phyloP scores from a whole-genome alignment of 2,329 filamentous ascomycete genomes.

The Aspergillus japonicus region DNA sequence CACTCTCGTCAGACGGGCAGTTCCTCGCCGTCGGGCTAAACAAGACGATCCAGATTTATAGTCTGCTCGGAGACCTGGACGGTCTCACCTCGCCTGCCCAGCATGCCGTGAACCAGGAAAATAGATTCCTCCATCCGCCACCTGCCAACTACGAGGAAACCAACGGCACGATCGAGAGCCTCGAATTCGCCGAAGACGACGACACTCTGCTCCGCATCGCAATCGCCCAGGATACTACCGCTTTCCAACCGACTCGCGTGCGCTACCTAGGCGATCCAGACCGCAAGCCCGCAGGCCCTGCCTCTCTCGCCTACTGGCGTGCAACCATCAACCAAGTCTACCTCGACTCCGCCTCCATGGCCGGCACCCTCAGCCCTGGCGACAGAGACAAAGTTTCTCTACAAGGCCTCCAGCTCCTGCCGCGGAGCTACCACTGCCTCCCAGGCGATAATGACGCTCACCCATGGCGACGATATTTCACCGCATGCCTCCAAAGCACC shows the following conservation, averaged over 20 bases:
- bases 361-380: slow-evolving; percentile 10
- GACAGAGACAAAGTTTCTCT: slow-evolving; percentile 15
- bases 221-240: slow-evolving; percentile 19
- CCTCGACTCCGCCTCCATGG: slow-evolving; percentile 22
- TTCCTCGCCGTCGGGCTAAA: slow-evolving; percentile 21
- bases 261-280: slow-evolving; percentile 21
- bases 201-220: slow-evolving; percentile 21
- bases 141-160: slow-evolving; percentile 17
- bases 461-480: slow-evolving; percentile 12
- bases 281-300: neutral
- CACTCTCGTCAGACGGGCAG: slow-evolving; percentile 16
- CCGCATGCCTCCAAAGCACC: slow-evolving; percentile 16
- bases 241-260: slow-evolving; percentile 18
- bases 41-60: slow-evolving; percentile 23
- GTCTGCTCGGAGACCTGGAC: slow-evolving; percentile 8
- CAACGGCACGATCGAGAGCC: slow-evolving; percentile 19
- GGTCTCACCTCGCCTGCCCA: slow-evolving; percentile 14
- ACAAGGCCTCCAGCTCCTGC: slow-evolving; percentile 18
- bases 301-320: slow-evolving; percentile 20
- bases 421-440: neutral
- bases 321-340: slow-evolving; percentile 18
- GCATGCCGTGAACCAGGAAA: slow-evolving; percentile 14
- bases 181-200: slow-evolving; percentile 20
- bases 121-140: slow-evolving; percentile 1
- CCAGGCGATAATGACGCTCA: neutral